Percentiles rank a stretch among this genome's conserved stretches.
phyloP scores from a whole-genome alignment of 2,329 filamentous ascomycete genomes.

The Ilyonectria sp. region DNA sequence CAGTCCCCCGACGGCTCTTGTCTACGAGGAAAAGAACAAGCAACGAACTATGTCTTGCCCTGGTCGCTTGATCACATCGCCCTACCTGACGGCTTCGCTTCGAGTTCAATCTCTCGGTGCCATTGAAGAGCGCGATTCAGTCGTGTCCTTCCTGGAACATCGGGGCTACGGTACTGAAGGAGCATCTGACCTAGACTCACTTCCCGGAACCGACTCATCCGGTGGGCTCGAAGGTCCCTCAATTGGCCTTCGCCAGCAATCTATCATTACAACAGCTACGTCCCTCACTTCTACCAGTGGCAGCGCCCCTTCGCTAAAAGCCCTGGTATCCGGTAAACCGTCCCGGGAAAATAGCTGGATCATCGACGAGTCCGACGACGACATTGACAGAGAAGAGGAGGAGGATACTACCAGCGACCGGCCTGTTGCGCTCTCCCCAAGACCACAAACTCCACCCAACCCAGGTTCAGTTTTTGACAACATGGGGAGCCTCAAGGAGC shows the following conservation, averaged over 20 bases:
- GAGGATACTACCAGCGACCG: constrained; percentile 21
- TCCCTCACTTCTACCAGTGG: constrained; percentile 53
- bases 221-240: constrained; percentile 52
- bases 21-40: constrained; percentile 47
- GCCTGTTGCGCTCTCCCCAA: constrained; percentile 46
- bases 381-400: constrained; percentile 32
- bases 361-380: constrained; percentile 54
- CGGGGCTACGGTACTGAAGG: constrained; percentile 40
- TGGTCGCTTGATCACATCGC: constrained; percentile 42
- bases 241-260: constrained; percentile 53
- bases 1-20: constrained; percentile 57
- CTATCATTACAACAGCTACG: constrained; percentile 55
- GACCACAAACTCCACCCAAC: constrained; percentile 50
- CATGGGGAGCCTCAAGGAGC: constrained; percentile 32
- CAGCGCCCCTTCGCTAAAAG: constrained; percentile 47
- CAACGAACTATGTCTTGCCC: constrained; percentile 34
- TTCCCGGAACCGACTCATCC: constrained; percentile 51
- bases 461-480: constrained; percentile 38
- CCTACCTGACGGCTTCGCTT: constrained; percentile 50
- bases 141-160: constrained; percentile 53
- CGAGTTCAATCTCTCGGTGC: constrained; percentile 52
- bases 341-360: constrained; percentile 55
- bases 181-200: constrained; percentile 54
- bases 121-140: constrained; percentile 56
- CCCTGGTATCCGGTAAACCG: constrained; percentile 35